Evolutionary conservation across 345 rosid species (phyloP), one percentile per base, ranked within the genome.

Genomic region (Viola odorata): DNA sequence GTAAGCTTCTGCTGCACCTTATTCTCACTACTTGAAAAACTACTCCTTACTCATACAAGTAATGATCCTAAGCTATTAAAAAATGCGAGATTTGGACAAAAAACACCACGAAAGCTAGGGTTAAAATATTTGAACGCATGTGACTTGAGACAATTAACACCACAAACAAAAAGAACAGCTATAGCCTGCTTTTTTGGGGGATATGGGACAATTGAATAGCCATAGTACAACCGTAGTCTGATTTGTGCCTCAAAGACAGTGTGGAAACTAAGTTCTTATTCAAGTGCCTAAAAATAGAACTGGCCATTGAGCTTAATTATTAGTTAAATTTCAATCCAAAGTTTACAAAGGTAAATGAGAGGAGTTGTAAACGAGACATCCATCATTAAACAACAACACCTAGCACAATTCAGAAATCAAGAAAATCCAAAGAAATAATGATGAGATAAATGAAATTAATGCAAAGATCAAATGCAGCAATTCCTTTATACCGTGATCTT

Each of bases 371-470:
- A 42, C 45, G 3, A 6, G 45, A 11, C 45, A 42, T 42, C 45
- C 45, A 7, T 42, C 45, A 7, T 42, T 37, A 54, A 3, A 4
- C 41, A 37, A 54, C 11, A 54, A 37, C 9, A 51, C n/a, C 38
- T 11, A 52, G 39, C 14, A 52, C 3, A 52, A 17, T 52, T 23
- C 37, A 52, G 37, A 23, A 52, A 52, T 23, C 55, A 54, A 36
- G 16, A 37, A 37, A 54, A 37, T 37, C 55, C 58, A 53, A 39
- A 53, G 12, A 53, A 4, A 37, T 53, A 36, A 12, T 11, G 3
- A 54, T 54, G 14, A 36, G 16, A 54, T 52, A 54, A 36, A 37
- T 54, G 37, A 54, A 54, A 54, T 52, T 38, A 52, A 48, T 38
- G 61, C 14, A 16, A 60, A 49, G 17, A 53, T 48, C 48, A 41